A percentile compares a stretch with the other conserved stretches of the same genome.
These are phyloP conservation scores for Beta corolliflora DNA, from an alignment of 179 eudicot species.

Conservation along the genomic window DNA sequence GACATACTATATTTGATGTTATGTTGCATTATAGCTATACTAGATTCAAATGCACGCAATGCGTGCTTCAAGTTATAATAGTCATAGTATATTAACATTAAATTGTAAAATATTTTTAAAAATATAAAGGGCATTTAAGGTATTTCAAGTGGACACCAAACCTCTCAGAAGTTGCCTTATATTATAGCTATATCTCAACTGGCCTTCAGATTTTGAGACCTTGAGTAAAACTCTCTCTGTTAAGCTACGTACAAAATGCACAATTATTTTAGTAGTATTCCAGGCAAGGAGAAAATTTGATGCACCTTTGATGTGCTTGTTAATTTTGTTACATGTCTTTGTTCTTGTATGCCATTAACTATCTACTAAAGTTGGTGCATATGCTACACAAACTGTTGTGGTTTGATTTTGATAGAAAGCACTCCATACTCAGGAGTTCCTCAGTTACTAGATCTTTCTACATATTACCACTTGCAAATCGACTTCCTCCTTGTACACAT, in stretches of 20 bases:
- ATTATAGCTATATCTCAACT: neutral
- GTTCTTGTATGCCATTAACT: neutral
- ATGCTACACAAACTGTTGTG: neutral
- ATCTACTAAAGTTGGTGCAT: neutral
- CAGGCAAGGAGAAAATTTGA: neutral
- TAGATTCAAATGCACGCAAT: too few relatives aligned
- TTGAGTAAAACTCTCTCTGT: neutral
- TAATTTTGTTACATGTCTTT: neutral
- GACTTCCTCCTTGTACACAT: neutral
- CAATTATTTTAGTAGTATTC: neutral
- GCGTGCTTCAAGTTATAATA: too few relatives aligned
- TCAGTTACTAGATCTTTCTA: neutral
- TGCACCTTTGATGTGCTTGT: conserved; percentile 9
- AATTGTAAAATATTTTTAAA: too few relatives aligned
- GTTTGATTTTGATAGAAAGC: neutral
- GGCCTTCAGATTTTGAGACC: neutral
- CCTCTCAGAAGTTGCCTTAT: too few relatives aligned
- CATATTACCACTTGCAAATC: neutral
- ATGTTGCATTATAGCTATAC: neutral
- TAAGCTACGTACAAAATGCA: neutral
- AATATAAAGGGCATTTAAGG: too few relatives aligned
- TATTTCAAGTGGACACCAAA: too few relatives aligned
- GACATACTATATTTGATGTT: neutral
- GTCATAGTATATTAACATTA: too few relatives aligned
- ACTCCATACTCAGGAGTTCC: neutral